Conservation (phyloP, 441 rosid genomes). For the Euphorbia schlechtendalii region DNA sequence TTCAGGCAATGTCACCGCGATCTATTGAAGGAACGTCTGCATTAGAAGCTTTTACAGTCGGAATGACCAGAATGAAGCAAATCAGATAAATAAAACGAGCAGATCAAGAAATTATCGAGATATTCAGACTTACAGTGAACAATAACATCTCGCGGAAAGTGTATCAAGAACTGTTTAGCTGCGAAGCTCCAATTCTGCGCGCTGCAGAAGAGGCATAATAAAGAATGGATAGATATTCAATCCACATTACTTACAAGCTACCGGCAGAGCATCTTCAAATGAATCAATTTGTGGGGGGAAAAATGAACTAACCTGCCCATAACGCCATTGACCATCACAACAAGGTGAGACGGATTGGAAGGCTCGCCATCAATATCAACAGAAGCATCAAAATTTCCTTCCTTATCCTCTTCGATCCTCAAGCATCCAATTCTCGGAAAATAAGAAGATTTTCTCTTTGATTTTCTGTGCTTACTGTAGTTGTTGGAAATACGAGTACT, state of each 20-base stretch:
- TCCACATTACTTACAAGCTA: not conserved
- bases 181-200: slow-evolving; percentile 69
- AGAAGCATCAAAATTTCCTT: slow-evolving; percentile 47
- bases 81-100: not conserved
- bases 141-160: slow-evolving; percentile 48
- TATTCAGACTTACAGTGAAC: slow-evolving; percentile 57
- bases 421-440: slow-evolving; percentile 49
- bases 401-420: slow-evolving; percentile 35
- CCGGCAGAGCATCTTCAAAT: not conserved
- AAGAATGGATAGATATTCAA: not conserved
- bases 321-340: slow-evolving; percentile 80
- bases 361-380: slow-evolving; percentile 32
- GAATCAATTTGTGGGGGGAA: not conserved
- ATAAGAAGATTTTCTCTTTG: slow-evolving; percentile 17
- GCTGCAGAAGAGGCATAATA: slow-evolving; percentile 25
- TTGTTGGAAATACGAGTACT: not conserved
- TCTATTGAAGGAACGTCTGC: not conserved
- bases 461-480: slow-evolving; percentile 9
- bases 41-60: not conserved
- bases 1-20: not conserved
- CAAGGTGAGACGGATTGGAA: slow-evolving; percentile 51
- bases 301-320: slow-evolving; percentile 53
- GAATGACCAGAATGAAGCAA: not conserved
- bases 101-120: not conserved
- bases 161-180: slow-evolving; percentile 54